phyloP scores from a whole-genome alignment of 495 filamentous ascomycete genomes.

The Penicillium malachiteum region DNA sequence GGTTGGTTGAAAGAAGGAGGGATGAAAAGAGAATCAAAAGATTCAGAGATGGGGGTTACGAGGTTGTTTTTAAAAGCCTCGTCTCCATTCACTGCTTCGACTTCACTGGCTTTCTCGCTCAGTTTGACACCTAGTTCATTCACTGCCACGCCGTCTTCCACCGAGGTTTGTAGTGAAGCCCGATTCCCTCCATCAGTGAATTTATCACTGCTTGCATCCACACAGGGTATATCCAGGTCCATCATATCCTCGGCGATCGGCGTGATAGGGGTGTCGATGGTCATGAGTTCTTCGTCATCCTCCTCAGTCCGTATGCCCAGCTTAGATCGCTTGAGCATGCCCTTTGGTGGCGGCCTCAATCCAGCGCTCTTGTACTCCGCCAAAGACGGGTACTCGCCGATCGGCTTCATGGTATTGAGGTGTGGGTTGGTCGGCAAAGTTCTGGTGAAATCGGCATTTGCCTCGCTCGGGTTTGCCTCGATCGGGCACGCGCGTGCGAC shows the following conservation, averaged over 20 bases:
- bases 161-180: constrained; percentile 2
- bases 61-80: constrained; percentile 6
- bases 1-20: neutral
- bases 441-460: constrained; percentile 6
- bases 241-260: constrained; percentile 17
- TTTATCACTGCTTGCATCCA: constrained; percentile 6
- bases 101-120: neutral
- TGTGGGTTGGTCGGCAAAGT: constrained; percentile 1
- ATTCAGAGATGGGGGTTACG: constrained; percentile 15
- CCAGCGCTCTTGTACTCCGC: constrained; percentile 25
- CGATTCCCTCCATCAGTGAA: constrained; percentile 5
- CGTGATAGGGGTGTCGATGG: constrained; percentile 15
- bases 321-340: constrained; percentile 4
- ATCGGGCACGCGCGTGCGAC: constrained; percentile 13
- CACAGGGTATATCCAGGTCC: constrained; percentile 2
- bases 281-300: constrained; percentile 6
- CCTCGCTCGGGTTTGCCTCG: constrained; percentile 11
- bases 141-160: neutral
- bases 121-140: neutral
- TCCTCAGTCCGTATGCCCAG: constrained; percentile 4
- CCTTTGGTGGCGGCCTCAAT: constrained; percentile 14
- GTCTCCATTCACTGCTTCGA: constrained; percentile 5
- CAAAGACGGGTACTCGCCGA: constrained; percentile 25
- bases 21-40: constrained; percentile 3
- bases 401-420: constrained; percentile 24